These are phyloP conservation scores for Phyllosticta citrichinensis DNA, from an alignment of 2,329 filamentous ascomycete species.

Conservation along the genomic window DNA sequence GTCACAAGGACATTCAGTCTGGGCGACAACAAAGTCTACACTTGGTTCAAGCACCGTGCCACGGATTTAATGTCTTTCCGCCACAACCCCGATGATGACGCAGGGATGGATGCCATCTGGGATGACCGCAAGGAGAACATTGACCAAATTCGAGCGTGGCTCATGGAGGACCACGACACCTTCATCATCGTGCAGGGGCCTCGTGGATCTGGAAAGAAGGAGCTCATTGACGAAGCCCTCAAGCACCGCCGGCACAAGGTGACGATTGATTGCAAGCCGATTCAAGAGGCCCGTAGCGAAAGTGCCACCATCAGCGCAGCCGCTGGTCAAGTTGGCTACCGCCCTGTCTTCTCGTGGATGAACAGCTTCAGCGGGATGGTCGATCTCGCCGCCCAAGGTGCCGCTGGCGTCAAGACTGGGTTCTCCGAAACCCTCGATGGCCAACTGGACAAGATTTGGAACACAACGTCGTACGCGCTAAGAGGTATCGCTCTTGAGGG, in stretches of 20 bases:
- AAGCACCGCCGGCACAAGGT: constrained; percentile 67
- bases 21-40: constrained; percentile 61
- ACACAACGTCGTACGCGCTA: constrained; percentile 70
- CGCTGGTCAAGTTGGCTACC: constrained; percentile 76
- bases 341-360: constrained; percentile 91
- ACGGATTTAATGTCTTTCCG: constrained; percentile 55
- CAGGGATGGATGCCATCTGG: constrained; percentile 72
- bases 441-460: constrained; percentile 80
- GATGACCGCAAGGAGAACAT: constrained; percentile 77
- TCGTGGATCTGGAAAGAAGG: constrained; percentile 80
- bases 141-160: constrained; percentile 70
- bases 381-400: constrained; percentile 85
- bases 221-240: constrained; percentile 78
- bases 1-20: constrained; percentile 69
- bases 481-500: constrained; percentile 64
- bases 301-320: constrained; percentile 73
- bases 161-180: constrained; percentile 79
- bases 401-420: constrained; percentile 86
- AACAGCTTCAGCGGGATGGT: constrained; percentile 89
- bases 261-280: constrained; percentile 83
- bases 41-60: constrained; percentile 70
- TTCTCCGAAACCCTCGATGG: constrained; percentile 89
- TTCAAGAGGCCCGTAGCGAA: constrained; percentile 84
- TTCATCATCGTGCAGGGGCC: constrained; percentile 93
- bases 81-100: constrained; percentile 49